Percentiles rank a stretch among this genome's conserved stretches.
These are phyloP conservation scores for Pulchroboletus neoregius DNA, from an alignment of 1,284 basidiomycete genomes.

Conservation along the genomic window DNA sequence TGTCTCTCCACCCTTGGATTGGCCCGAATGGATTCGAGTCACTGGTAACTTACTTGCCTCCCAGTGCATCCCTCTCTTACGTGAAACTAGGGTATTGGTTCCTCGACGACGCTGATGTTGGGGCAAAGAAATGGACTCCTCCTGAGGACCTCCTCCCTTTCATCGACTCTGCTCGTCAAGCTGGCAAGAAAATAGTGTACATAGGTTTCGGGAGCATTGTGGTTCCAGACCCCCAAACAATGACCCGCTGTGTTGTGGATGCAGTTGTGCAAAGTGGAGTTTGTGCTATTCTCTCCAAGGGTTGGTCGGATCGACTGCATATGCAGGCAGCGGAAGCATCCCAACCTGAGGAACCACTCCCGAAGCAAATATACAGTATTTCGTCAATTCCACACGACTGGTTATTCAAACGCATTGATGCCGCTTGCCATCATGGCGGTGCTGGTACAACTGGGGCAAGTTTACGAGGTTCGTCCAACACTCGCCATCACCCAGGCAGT, in stretches of 20 bases:
- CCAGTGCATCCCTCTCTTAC: slow-evolving; percentile 12
- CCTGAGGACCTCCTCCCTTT: slow-evolving; percentile 78
- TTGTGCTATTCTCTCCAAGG: slow-evolving; percentile 90
- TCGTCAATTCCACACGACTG: slow-evolving; percentile 94
- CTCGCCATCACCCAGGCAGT: not conserved
- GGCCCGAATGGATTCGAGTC: slow-evolving; percentile 97
- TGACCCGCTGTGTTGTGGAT: slow-evolving; percentile 89
- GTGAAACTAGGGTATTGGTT: slow-evolving; percentile 81
- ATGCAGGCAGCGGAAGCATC: slow-evolving; percentile 56
- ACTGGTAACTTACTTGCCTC: slow-evolving; percentile 54
- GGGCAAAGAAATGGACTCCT: slow-evolving; percentile 83
- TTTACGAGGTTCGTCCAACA: slow-evolving; percentile 61
- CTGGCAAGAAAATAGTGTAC: slow-evolving; percentile 90
- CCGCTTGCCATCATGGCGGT: slow-evolving; percentile 96
- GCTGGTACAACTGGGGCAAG: slow-evolving; percentile 95
- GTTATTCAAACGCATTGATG: slow-evolving; percentile 92
- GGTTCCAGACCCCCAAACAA: slow-evolving; percentile 87
- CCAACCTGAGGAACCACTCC: slow-evolving; percentile 65
- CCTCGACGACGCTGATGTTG: slow-evolving; percentile 85
- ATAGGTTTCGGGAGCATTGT: slow-evolving; percentile 99
- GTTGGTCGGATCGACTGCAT: slow-evolving; percentile 93
- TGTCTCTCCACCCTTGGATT: slow-evolving; percentile 89
- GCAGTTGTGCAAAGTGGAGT: slow-evolving; percentile 84
- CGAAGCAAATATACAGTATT: slow-evolving; percentile 78
- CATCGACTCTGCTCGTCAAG: slow-evolving; percentile 70